These are phyloP conservation scores for Pichia sp. DNA, from an alignment of 1,139 yeast species.

Conservation along the genomic window DNA sequence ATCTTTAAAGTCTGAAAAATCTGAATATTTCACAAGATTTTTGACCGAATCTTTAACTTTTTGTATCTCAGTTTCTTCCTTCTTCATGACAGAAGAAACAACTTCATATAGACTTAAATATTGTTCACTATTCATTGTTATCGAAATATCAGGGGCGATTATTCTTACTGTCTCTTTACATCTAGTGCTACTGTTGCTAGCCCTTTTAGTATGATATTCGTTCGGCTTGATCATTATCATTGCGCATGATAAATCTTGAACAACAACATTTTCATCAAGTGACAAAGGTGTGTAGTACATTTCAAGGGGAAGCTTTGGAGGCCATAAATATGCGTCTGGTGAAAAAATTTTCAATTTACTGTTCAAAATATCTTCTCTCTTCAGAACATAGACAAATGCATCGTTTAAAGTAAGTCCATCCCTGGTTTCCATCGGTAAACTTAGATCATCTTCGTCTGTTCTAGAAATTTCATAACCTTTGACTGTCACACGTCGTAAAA, in stretches of 20 bases:
- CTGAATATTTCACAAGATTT: conserved; percentile 62
- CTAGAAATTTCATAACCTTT: conserved; percentile 18
- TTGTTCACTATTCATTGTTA: conserved; percentile 66
- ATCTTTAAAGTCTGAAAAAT: conserved; percentile 54
- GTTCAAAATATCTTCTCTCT: conserved; percentile 36
- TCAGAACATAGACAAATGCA: conserved; percentile 63
- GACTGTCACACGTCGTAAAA: conserved; percentile 53
- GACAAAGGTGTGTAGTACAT: conserved; percentile 62
- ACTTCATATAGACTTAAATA: conserved; percentile 60
- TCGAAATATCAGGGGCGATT: conserved; percentile 56
- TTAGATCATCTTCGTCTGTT: conserved; percentile 42
- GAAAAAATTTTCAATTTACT: conserved; percentile 35
- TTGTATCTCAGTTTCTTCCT: conserved; percentile 44
- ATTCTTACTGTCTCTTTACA: conserved; percentile 22
- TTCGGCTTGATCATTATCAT: conserved; percentile 62
- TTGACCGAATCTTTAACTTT: conserved; percentile 54
- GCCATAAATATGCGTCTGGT: conserved; percentile 42
- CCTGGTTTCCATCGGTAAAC: conserved; percentile 58
- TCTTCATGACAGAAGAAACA: conserved; percentile 54
- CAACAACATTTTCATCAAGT: conserved; percentile 46
- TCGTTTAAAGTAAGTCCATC: conserved; percentile 61
- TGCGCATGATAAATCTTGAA: conserved; percentile 56
- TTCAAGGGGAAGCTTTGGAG: conserved; percentile 79
- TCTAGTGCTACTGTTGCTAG: conserved; percentile 7
- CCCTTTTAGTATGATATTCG: conserved; percentile 33